Evolutionary conservation across 805 yeast genomes (phyloP).

Genomic region (Teunomyces gatunensis): DNA sequence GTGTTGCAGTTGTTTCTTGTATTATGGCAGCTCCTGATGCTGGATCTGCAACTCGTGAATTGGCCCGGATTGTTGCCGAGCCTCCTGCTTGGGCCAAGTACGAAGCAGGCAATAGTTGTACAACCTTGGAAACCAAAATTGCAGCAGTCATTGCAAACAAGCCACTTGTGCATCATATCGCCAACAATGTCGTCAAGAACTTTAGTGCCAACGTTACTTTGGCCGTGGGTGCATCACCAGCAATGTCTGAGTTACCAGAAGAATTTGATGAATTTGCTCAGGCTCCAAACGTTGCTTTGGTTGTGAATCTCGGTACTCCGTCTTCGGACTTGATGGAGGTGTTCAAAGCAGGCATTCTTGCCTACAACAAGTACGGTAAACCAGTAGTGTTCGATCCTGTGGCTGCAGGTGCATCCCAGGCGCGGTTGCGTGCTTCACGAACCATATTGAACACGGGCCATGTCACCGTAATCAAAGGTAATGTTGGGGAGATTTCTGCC

Average conservation of each 20-base stretch:
- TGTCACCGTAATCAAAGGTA: conserved; percentile 75
- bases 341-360: conserved; percentile 50
- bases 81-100: conserved; percentile 14
- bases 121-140: conserved; percentile 4
- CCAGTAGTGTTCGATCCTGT: conserved; percentile 88
- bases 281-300: conserved; percentile 52
- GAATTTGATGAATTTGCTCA: conserved; percentile 69
- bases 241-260: conserved; percentile 72
- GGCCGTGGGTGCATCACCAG: conserved; percentile 83
- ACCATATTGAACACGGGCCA: conserved; percentile 55
- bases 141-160: conserved; percentile 21
- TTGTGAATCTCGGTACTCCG: conserved; percentile 77
- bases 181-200: conserved; percentile 85
- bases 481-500: conserved; percentile 78
- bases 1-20: conserved; percentile 88
- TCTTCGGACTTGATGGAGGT: conserved; percentile 41
- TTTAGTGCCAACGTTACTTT: conserved; percentile 84
- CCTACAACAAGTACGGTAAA: conserved; percentile 53
- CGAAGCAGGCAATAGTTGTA: background rate
- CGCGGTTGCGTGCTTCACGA: conserved; percentile 50
- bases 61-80: conserved; percentile 27
- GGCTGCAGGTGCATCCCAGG: conserved; percentile 80
- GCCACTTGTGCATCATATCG: conserved; percentile 83
- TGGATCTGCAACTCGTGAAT: conserved; percentile 44
- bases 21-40: conserved; percentile 67